A percentile compares a stretch with the other conserved stretches of the same genome.
Conservation (phyloP, 768 basidiomycete genomes). For the Tricholoma sp. region DNA sequence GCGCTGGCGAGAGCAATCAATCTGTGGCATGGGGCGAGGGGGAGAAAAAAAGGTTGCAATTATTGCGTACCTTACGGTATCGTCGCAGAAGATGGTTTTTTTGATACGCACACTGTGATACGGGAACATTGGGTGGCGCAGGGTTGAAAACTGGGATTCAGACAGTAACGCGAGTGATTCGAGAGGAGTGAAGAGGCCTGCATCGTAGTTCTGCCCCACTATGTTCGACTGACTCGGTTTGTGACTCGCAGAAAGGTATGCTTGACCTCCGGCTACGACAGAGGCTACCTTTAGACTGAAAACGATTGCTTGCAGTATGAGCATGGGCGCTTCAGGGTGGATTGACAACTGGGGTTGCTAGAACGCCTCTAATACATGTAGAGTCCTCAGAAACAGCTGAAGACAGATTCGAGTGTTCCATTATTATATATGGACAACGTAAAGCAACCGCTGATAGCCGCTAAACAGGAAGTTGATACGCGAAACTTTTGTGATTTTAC, state of each 20-base stretch:
- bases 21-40: neutral
- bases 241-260: neutral
- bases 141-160: slow-evolving; percentile 28
- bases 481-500: no score
- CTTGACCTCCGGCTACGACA: neutral
- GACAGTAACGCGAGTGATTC: slow-evolving; percentile 31
- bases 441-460: no score
- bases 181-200: slow-evolving; percentile 30
- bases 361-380: no score
- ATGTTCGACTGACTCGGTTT: neutral
- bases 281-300: neutral
- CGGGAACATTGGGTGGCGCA: slow-evolving; percentile 47
- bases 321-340: neutral
- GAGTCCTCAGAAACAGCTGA: no score
- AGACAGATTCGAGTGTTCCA: no score
- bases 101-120: slow-evolving; percentile 52
- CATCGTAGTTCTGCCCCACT: slow-evolving; percentile 13
- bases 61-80: slow-evolving; percentile 45
- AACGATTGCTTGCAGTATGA: neutral
- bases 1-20: neutral
- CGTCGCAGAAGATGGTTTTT: slow-evolving; percentile 54
- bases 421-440: no score
- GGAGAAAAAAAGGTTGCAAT: no score
- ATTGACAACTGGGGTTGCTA: neutral
- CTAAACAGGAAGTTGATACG: no score